Evolutionary conservation across 352 stramenopile genomes (phyloP), one percentile per base, ranked within the genome.

Genomic region (Blastocystis sp.): DNA sequence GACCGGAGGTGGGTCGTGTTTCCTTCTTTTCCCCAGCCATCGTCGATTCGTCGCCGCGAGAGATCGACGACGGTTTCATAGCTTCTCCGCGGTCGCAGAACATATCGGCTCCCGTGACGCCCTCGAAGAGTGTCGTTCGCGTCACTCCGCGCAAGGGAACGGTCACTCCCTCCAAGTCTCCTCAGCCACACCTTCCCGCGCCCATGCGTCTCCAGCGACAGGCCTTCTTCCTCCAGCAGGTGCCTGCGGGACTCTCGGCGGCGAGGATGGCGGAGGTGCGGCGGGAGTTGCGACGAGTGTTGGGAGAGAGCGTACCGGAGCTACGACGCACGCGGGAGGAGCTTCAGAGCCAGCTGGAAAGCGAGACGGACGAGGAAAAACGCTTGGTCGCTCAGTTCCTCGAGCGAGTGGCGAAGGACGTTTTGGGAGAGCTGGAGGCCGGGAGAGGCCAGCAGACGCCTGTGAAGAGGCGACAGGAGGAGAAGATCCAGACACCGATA

Each of bases 171-270:
- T 65, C 69, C 11, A 54, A 76, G 48, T 32, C 54, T 32, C 38
- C 61, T n/a, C 61, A 51, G 29, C 61, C 61, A n/a, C 49, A 44
- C 11, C 36, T 78, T 21, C 34, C 67, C 2, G 44, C 29, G 40
- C 67, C 44, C 27, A 40, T 59, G 36, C 67, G 67, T 18, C 18
- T 7, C 21, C 67, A 78, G 29, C 21, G 42, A 14, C 46, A 44
- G 8, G 18, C 21, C 36, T 78, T 78, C 44, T 78, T 40, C 44
- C 7, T 78, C 36, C 56, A 78, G n/a, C 67, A 78, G 32, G 32
- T 78, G 4, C 67, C 67, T 4, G 18, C 21, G n/a, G 44, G 29
- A 40, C 44, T 78, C 11, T 21, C 49, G 34, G 29, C n/a, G 4
- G 21, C 51, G 32, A 1, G 21, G 9, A 21, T n/a, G 1, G 53